Base-by-base conservation (phyloP, 805 yeast species). In the Cyberlindnera japonica region DNA sequence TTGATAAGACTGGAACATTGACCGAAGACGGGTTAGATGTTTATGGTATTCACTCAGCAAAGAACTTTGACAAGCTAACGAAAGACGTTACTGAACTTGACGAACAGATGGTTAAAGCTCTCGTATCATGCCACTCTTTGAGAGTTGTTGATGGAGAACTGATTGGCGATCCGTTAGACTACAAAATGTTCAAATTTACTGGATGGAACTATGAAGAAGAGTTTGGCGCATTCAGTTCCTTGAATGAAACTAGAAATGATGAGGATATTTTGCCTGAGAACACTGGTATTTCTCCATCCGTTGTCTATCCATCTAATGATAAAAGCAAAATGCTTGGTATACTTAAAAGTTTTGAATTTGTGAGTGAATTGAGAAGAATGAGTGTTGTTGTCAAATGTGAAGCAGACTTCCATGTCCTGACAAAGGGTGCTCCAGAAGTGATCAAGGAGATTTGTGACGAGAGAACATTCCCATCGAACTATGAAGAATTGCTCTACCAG, bases 381-480 rank as follows among this genome's bases (percentile, higher is more conserved):
- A 81, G 93, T 37, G 96, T 89, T 0, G 60, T 91, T 37, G 79
- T 81, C 13, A 74, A 75, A 43, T 67, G 70, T 22, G 68, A 67
- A 16, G 61, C 65, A 16, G 58, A 63, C 15, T 68, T 69, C 45
- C 63, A 66, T 45, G 76, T 80, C 0, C 82, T 77, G 57, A 88
- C 93, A 11, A 93, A 93, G 58, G 99, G 99, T 35, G 99, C 99
- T 0, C 99, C 99, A 0, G 99, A 93, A 58, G 86, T 90, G 10
- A 85, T 93, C 72, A 68, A 74, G 22, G 81, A 78, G 14, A 77
- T 93, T 22, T 93, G 99, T 63, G 65, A 68, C 13, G 77, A 82
- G 2, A 77, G 73, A 15, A 67, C 89, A 0, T 63, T 93, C 35
- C 99, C 99, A 1, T 57, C 61, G 2, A 76, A 89, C 53, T 93